Base-by-base conservation (phyloP, 495 filamentous ascomycete species). In the Hyphodiscus hymeniophilus region DNA sequence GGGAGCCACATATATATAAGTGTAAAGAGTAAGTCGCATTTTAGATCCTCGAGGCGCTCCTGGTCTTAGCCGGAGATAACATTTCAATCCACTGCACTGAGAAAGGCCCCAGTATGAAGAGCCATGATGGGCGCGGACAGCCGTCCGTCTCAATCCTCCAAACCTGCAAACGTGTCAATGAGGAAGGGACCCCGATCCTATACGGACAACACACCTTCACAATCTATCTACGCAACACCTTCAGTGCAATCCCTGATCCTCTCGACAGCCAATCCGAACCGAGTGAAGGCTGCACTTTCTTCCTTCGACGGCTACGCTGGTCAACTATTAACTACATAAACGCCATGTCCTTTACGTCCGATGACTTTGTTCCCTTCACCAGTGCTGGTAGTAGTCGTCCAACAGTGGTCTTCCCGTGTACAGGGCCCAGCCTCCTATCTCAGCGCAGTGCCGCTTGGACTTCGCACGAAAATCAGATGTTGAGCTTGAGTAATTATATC, bases 111-210 rank as follows among this genome's bases (percentile, higher is more conserved):
- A 7, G 13, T 36, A 36, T 17, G 3, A 5, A 4, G 22, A 31
- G 17, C 11, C 3, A 23, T 39, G 56, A 39, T 30, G 42, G 32
- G 2, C 48, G n/a, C 20, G 39, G 1, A 28, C 50, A 47, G 18
- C 58, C 54, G 3, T 53, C 60, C 32, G 45, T 60, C 13, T 43
- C 48, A 20, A 50, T 67, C 26, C 58, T 67, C 20, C 56, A 45
- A 18, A 63, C 60, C 20, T 67, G 65, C 44, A 58, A 55, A 31
- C 47, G 48, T 41, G 39, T 65, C 15, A 60, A 64, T 34, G 31
- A 24, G 31, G 63, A 66, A 57, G 60, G 55, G 11, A 63, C 53
- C 2, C 47, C 55, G 3, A 54, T 63, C n/a, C 50, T 66, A n/a
- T 66, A 65, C 30, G 38, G 55, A 15, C 35, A 59, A 23, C 63